phyloP scores from a whole-genome alignment of 148 eudicot species.

The Rhododendron williamsianum region DNA sequence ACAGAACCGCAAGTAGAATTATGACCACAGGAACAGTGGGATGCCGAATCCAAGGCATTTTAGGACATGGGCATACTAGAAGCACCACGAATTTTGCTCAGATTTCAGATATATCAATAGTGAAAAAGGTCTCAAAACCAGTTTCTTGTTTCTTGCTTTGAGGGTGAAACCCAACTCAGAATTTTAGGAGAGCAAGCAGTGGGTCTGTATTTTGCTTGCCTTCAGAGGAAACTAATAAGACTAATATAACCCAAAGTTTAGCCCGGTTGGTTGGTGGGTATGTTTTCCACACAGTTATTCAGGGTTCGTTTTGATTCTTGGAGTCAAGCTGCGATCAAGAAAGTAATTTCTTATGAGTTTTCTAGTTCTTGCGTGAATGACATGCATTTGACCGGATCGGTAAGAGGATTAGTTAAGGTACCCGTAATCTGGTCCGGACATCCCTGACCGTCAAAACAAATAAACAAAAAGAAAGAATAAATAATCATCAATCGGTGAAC shows the following conservation, averaged over 20 bases:
- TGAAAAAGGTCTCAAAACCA: slow-evolving; percentile 10
- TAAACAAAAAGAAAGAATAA: neutral
- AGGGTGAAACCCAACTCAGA: slow-evolving; percentile 28
- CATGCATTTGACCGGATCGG: neutral
- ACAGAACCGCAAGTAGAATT: slow-evolving; percentile 46
- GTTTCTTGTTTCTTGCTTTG: slow-evolving; percentile 5
- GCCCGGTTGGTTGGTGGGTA: too few species aligned
- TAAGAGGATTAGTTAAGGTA: too few species aligned
- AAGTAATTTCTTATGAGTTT: too few species aligned
- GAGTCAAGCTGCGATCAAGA: too few species aligned
- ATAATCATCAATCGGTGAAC: slow-evolving; percentile 3
- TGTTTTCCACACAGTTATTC: too few species aligned
- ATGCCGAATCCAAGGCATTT: slow-evolving; percentile 29
- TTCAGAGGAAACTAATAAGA: slow-evolving; percentile 12
- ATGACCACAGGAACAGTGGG: slow-evolving; percentile 34
- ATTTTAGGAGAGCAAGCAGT: slow-evolving; percentile 4
- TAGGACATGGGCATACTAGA: slow-evolving; percentile 10
- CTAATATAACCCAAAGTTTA: neutral
- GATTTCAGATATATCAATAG: neutral
- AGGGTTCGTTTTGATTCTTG: too few species aligned
- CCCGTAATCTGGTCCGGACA: neutral
- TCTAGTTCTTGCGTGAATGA: too few species aligned
- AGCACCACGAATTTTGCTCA: slow-evolving; percentile 9
- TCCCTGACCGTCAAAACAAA: too few species aligned
- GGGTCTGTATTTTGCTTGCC: slow-evolving; percentile 13